Base-by-base conservation (phyloP, 2,329 filamentous ascomycete species). In the Phaeoacremonium minimum region DNA sequence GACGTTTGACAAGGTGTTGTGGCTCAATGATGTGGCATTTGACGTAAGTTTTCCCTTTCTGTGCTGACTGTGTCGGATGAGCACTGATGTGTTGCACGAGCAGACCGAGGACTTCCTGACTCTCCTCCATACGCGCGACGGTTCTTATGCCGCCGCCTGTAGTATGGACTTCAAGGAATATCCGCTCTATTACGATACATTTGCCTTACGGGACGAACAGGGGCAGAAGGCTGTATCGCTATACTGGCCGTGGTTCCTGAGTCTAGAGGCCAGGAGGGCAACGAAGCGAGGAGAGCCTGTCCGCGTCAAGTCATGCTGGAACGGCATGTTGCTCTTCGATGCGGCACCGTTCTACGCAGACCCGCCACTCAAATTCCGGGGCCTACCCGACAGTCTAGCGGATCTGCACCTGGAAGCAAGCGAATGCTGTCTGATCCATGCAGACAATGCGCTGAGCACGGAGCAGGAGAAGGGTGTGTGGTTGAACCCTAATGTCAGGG, bases 351-450 rank as follows among this genome's bases (percentile, higher is more conserved):
- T 74, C 50, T 71, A 74, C 39, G 47, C 44, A 16, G 46, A 52
- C 3, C 50, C 58, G 0, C 64, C 63, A 4, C 63, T 85, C 1
- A 57, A 57, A 6, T 87, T 86, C 52, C 77, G 83, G 16, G 80
- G 73, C 15, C 68, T 83, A 35, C 58, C 74, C 3, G 81, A 85
- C 52, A 70, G 69, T 4, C 72, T 91, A 2, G 77, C 77, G 3
- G 50, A 57, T 7, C 50, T 64, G 17, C 83, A 87, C 50, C 66
- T 89, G 17, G 86, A 90, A 57, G 85, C 71, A n/a, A 85, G 79
- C 12, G 85, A 90, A 58, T 89, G 85, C 63, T 90, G 86, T 57
- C 73, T 90, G 35, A 79, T 87, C 37, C 84, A 87, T 52, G 76
- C 77, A 3, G 84, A 87, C 50, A 87, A 87, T 47, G 75, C 75